A percentile compares a stretch with the other conserved stretches of the same genome.
Evolutionary conservation across 1,139 yeast species (phyloP).

Genomic region (Nadsonia starkeyi-henricii): DNA sequence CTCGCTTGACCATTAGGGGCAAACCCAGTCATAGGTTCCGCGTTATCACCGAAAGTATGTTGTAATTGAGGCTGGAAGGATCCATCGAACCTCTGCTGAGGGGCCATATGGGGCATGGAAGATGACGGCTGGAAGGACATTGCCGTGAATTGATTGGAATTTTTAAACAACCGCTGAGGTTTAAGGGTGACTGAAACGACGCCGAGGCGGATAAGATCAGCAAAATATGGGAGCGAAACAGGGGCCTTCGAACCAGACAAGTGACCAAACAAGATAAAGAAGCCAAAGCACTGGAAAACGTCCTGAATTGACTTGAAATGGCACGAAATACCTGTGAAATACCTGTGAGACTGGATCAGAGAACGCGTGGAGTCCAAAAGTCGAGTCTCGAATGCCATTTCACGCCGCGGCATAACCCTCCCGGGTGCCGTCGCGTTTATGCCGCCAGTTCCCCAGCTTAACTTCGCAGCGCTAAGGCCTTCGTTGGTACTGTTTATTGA

Average conservation of each 20-base stretch:
- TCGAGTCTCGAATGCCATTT: too few relatives aligned
- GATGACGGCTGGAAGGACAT: not conserved
- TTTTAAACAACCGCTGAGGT: not conserved
- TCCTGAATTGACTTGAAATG: not conserved
- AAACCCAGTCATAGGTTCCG: not conserved
- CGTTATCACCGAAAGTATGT: not conserved
- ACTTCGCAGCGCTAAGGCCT: too few relatives aligned
- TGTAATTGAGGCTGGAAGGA: not conserved
- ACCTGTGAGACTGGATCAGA: too few relatives aligned
- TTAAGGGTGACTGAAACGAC: too few relatives aligned
- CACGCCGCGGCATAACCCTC: too few relatives aligned
- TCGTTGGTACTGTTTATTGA: too few relatives aligned
- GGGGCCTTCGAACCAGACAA: not conserved
- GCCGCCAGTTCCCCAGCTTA: too few relatives aligned
- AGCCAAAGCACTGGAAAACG: not conserved
- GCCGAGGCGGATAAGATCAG: too few relatives aligned
- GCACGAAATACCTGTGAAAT: too few relatives aligned
- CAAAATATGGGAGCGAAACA: too few relatives aligned
- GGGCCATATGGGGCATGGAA: not conserved
- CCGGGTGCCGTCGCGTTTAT: too few relatives aligned
- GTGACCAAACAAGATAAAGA: not conserved
- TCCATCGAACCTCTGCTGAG: not conserved
- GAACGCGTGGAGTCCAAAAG: too few relatives aligned
- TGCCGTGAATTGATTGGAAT: not conserved
- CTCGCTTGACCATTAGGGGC: not conserved